Percentiles rank a stretch among this genome's conserved stretches.
These are phyloP conservation scores for Monosporascus ibericus DNA, from an alignment of 2,329 filamentous ascomycete genomes.

Conservation along the genomic window DNA sequence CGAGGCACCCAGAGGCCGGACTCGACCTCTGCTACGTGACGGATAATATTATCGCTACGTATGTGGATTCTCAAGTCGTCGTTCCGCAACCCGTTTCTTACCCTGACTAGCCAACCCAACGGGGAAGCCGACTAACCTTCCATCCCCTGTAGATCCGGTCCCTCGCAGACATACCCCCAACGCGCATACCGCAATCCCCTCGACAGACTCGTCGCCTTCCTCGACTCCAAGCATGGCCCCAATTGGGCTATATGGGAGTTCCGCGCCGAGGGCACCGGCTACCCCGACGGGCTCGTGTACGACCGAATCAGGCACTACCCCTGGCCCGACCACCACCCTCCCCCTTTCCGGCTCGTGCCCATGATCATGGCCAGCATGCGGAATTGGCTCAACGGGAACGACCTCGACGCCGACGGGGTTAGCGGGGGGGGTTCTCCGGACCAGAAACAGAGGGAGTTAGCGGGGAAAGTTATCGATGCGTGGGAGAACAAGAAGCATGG, in stretches of 20 bases:
- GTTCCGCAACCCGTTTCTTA: not conserved
- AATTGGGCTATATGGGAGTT: constrained; percentile 99
- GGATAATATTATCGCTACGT: constrained; percentile 64
- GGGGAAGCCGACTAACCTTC: constrained; percentile 11
- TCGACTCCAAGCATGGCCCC: constrained; percentile 75
- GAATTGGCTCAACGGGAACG: constrained; percentile 66
- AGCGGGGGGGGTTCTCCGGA: constrained; percentile 19
- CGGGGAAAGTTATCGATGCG: not conserved
- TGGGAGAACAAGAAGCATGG: constrained; percentile 6
- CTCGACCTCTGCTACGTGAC: constrained; percentile 96
- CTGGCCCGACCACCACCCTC: constrained; percentile 95
- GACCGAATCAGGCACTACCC: constrained; percentile 83
- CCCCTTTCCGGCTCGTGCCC: constrained; percentile 83
- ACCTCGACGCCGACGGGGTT: constrained; percentile 28
- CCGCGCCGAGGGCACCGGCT: constrained; percentile 90
- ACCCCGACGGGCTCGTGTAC: constrained; percentile 86
- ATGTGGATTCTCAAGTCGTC: constrained; percentile 16
- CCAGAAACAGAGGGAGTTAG: constrained; percentile 25
- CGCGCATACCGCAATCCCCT: constrained; percentile 91
- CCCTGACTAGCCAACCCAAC: not conserved
- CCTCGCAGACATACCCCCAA: constrained; percentile 82
- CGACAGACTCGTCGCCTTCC: constrained; percentile 77
- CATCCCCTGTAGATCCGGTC: constrained; percentile 74
- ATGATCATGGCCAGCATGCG: constrained; percentile 89
- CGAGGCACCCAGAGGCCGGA: constrained; percentile 77